Evolutionary conservation across 306 rosid species (phyloP).

Genomic region (Prosopis cineraria): DNA sequence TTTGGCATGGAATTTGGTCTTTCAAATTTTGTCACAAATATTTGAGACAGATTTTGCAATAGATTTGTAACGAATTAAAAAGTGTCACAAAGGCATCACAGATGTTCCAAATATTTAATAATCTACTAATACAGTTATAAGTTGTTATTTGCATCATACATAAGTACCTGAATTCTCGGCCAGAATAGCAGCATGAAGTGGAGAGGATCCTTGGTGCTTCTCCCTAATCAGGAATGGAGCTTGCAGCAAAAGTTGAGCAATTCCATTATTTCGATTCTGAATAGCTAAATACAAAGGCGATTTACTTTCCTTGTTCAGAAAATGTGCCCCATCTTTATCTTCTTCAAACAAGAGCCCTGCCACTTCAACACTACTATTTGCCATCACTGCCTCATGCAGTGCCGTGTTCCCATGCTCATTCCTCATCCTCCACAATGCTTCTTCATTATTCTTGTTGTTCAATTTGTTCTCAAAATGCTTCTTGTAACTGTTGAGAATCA

Average conservation of each 20-base stretch:
- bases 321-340: neutral
- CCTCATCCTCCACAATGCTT: neutral
- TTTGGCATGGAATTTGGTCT: too few species aligned
- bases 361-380: neutral
- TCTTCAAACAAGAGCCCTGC: neutral
- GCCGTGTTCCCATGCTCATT: too few species aligned
- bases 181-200: neutral
- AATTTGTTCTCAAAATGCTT: neutral
- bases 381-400: slow-evolving; percentile 9
- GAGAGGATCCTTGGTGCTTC: neutral
- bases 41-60: too few species aligned
- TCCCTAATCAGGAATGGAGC: neutral
- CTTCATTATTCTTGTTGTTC: neutral
- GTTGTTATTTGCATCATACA: too few species aligned
- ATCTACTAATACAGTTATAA: too few species aligned
- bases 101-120: too few species aligned
- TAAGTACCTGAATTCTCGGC: neutral
- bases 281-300: neutral
- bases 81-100: too few species aligned
- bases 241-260: neutral
- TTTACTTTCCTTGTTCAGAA: neutral
- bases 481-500: too few species aligned
- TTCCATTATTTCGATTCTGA: neutral
- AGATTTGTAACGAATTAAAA: too few species aligned
- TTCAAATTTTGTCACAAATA: too few species aligned